Evolutionary conservation across 2,329 filamentous ascomycete species (phyloP), one percentile per base, ranked within the genome.

Genomic region (Furcasterigmium sp.): DNA sequence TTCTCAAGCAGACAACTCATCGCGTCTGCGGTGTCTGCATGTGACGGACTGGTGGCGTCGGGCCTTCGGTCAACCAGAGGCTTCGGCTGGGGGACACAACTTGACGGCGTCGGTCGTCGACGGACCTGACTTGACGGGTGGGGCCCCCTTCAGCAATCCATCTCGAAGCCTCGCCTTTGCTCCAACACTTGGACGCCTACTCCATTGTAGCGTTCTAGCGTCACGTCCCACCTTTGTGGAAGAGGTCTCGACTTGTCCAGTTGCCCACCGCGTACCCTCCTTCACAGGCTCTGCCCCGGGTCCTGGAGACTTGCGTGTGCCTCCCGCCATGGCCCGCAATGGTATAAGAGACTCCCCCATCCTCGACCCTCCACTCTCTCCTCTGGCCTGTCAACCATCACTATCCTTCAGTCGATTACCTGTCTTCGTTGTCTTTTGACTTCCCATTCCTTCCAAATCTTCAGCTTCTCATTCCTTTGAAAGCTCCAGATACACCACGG

Each of bases 391-490:
- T 25, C 45, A 47, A 42, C 42, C 42, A 49, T 46, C 48, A 46
- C 44, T 37, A 48, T 46, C 41, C 46, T 46, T 43, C 25, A 37
- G 21, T 37, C 19, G 19, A 23, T 43, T 37, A 34, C 32, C 48
- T 23, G 41, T 47, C 38, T 35, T 34, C 38, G 32, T 41, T 36
- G 41, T 46, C 28, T 44, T 39, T 41, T 46, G 47, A 50, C 47
- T 48, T 18, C 37, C 23, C 34, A 34, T 30, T 50, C 45, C 40
- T 37, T 42, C 47, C 47, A 32, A 44, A n/a, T 26, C 23, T 7
- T 26, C 17, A 44, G 41, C 46, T 46, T 46, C 28, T 49, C 46
- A 45, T 44, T 50, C 48, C 29, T 50, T 50, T 39, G 43, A 44
- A 49, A 49, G 44, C 44, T 30, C 29, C 30, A 11, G 35, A 41